Conservation (phyloP, 2,329 filamentous ascomycete genomes). For the Cladosporium sp. region DNA sequence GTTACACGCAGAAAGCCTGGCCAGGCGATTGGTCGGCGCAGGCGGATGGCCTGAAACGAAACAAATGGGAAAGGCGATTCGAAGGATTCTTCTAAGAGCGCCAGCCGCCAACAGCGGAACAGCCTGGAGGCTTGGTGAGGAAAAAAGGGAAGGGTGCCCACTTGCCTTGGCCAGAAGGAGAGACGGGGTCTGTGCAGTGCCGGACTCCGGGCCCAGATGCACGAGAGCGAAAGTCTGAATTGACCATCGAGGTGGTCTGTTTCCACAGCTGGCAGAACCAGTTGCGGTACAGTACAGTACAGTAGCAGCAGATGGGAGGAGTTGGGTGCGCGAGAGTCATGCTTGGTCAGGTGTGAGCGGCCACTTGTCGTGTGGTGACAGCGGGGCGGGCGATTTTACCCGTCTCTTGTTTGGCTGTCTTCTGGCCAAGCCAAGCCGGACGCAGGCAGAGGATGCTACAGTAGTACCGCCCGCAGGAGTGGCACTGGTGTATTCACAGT, state of each 20-base stretch:
- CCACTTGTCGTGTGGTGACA: background rate
- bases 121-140: background rate
- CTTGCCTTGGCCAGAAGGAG: background rate
- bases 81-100: background rate
- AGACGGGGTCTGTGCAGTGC: background rate
- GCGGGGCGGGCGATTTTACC: background rate
- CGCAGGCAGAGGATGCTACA: background rate
- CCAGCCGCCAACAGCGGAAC: background rate
- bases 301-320: background rate
- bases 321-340: background rate
- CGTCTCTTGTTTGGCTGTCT: background rate
- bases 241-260: background rate
- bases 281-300: no score
- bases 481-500: background rate
- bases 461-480: background rate
- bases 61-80: background rate
- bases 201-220: conserved; percentile 6
- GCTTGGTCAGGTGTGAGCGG: background rate
- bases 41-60: background rate
- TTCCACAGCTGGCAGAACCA: background rate
- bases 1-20: background rate
- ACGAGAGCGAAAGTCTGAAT: background rate
- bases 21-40: background rate
- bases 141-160: background rate
- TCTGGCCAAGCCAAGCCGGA: background rate